phyloP scores from a whole-genome alignment of 768 basidiomycete species.

The Trametes elegans region DNA sequence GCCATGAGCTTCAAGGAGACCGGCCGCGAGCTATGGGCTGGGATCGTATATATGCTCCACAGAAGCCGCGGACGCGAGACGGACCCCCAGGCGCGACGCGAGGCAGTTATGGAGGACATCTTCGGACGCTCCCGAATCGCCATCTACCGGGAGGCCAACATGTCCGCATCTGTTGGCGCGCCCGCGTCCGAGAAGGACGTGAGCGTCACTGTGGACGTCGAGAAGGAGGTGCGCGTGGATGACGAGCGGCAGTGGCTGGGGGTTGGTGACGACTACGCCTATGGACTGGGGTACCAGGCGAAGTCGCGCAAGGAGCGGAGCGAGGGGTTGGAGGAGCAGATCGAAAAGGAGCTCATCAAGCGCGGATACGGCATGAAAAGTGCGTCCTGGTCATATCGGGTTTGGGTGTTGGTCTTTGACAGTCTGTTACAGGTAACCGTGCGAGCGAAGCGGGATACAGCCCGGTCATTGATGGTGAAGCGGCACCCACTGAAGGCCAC shows the following conservation, averaged over 20 bases:
- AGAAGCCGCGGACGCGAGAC: conserved; percentile 56
- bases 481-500: conserved; percentile 18
- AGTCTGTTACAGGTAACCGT: conserved; percentile 4
- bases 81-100: conserved; percentile 41
- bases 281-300: conserved; percentile 37
- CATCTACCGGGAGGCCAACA: conserved; percentile 16
- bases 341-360: conserved; percentile 50
- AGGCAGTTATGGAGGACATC: conserved; percentile 35
- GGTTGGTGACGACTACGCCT: conserved; percentile 38
- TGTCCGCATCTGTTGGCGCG: conserved; percentile 4
- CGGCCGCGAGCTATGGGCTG: conserved; percentile 56
- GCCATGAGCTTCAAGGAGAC: conserved; percentile 73
- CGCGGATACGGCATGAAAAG: conserved; percentile 38
- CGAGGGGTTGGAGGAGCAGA: conserved; percentile 50
- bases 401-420: not conserved
- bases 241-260: conserved; percentile 55
- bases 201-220: conserved; percentile 40
- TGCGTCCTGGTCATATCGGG: not conserved
- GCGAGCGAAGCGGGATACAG: not conserved
- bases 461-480: conserved; percentile 19
- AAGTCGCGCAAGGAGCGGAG: conserved; percentile 43
- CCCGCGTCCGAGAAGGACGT: conserved; percentile 11
- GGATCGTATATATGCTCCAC: conserved; percentile 56
- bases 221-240: conserved; percentile 41
- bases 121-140: conserved; percentile 32